A percentile compares a stretch with the other conserved stretches of the same genome.
Conservation (phyloP, 306 rosid species). For the Corylus avellana region DNA sequence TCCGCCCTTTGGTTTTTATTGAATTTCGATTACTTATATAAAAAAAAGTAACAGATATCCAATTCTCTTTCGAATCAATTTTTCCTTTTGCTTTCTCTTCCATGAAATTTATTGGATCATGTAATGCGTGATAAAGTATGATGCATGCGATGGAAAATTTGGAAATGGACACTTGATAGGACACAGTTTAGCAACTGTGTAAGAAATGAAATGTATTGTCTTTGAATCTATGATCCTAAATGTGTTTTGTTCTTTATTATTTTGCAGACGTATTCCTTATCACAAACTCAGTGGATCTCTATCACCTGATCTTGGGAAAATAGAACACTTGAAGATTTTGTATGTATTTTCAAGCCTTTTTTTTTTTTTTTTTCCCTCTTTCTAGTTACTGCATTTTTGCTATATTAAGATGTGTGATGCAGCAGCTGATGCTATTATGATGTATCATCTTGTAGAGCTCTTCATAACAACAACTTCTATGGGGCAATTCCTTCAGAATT, state of each 20-base stretch:
- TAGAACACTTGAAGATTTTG: slow-evolving; percentile 76
- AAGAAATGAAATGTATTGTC: slow-evolving; percentile 6
- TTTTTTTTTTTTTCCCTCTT: slow-evolving; percentile 2
- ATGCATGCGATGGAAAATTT: neutral
- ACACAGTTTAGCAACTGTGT: neutral
- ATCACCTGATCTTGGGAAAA: slow-evolving; percentile 88
- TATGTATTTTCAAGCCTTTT: slow-evolving; percentile 43
- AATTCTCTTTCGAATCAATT: neutral
- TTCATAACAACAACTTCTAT: slow-evolving; percentile 77
- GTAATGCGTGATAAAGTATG: neutral
- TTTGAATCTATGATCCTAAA: slow-evolving; percentile 26
- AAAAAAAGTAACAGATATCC: neutral
- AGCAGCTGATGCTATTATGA: slow-evolving; percentile 32
- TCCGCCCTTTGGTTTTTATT: too few species aligned
- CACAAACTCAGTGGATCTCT: slow-evolving; percentile 78
- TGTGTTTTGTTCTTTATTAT: slow-evolving; percentile 36
- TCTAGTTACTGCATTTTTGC: slow-evolving; percentile 15
- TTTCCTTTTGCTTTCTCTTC: too few species aligned
- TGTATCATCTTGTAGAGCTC: slow-evolving; percentile 59
- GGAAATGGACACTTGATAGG: neutral
- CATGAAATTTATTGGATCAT: neutral
- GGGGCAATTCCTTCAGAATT: slow-evolving; percentile 86
- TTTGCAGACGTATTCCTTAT: slow-evolving; percentile 67
- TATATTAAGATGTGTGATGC: slow-evolving; percentile 2
- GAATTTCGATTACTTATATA: too few species aligned